These are phyloP conservation scores for Psidium friedrichsthalianum DNA, from an alignment of 345 rosid species.

Conservation along the genomic window DNA sequence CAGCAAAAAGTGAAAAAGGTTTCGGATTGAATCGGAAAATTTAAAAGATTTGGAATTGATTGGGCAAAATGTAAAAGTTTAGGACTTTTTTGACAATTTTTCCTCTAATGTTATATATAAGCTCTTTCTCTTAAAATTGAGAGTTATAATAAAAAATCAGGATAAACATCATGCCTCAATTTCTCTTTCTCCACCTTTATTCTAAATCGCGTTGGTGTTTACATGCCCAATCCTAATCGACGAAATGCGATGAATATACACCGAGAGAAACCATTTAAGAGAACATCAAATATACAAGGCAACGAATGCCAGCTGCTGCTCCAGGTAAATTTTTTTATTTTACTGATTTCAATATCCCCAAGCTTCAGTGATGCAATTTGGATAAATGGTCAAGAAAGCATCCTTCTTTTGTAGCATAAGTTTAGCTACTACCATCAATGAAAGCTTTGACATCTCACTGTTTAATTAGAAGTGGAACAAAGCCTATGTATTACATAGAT, in stretches of 20 bases:
- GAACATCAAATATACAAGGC: neutral
- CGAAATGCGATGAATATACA: neutral
- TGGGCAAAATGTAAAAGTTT: too few relatives aligned
- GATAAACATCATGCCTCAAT: too few relatives aligned
- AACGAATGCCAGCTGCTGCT: neutral
- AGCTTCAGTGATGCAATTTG: neutral
- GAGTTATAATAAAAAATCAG: too few relatives aligned
- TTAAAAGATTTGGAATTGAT: too few relatives aligned
- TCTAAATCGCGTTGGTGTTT: too few relatives aligned
- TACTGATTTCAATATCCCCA: neutral
- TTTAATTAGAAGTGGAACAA: neutral
- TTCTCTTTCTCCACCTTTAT: too few relatives aligned
- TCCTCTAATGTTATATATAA: too few relatives aligned
- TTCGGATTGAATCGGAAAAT: too few relatives aligned
- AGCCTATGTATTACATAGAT: neutral
- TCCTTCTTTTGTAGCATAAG: neutral
- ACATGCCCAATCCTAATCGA: too few relatives aligned
- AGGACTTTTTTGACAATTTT: too few relatives aligned
- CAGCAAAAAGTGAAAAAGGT: too few relatives aligned
- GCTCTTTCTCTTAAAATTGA: too few relatives aligned
- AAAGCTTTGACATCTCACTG: neutral
- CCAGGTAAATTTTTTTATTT: neutral
- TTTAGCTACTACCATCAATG: neutral
- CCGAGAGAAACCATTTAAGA: neutral
- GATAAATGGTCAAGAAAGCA: neutral